Evolutionary conservation across 1,284 basidiomycete species (phyloP).

Genomic region (Ustilago shanxiensis): DNA sequence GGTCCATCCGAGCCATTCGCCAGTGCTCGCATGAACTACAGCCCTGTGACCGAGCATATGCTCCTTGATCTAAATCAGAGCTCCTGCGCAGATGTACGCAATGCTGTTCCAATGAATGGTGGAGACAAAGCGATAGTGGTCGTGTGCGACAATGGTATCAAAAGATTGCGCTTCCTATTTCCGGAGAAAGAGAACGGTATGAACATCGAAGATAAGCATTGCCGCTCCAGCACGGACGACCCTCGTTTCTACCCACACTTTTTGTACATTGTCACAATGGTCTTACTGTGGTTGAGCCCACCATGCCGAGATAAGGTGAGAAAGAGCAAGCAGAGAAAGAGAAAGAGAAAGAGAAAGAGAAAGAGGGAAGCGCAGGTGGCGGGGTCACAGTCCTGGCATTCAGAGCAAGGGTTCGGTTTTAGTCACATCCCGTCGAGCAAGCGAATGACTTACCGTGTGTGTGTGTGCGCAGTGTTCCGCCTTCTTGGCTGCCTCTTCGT

Average conservation of each 20-base stretch:
- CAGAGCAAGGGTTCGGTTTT: conserved; percentile 15
- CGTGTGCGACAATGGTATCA: conserved; percentile 2
- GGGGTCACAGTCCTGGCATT: too few relatives aligned
- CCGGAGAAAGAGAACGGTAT: too few relatives aligned
- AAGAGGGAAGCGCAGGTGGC: too few relatives aligned
- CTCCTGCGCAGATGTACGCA: not conserved
- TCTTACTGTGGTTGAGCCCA: not conserved
- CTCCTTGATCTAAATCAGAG: not conserved
- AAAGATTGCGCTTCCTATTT: too few relatives aligned
- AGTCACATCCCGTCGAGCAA: not conserved
- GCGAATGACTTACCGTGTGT: not conserved
- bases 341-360: too few relatives aligned
- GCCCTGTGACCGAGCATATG: conserved; percentile 14
- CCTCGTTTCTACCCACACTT: not conserved
- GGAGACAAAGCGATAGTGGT: conserved; percentile 7
- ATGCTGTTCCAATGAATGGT: not conserved
- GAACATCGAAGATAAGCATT: conserved; percentile 1
- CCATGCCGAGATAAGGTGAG: not conserved
- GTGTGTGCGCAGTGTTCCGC: not conserved
- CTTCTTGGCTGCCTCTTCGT: not conserved
- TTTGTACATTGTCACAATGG: not conserved
- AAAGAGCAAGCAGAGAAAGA: too few relatives aligned
- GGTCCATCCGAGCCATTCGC: conserved; percentile 2
- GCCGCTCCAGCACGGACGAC: not conserved
- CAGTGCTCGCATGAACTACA: conserved; percentile 5